Base-by-base conservation (phyloP, 768 basidiomycete species). In the Agaricus blazei region DNA sequence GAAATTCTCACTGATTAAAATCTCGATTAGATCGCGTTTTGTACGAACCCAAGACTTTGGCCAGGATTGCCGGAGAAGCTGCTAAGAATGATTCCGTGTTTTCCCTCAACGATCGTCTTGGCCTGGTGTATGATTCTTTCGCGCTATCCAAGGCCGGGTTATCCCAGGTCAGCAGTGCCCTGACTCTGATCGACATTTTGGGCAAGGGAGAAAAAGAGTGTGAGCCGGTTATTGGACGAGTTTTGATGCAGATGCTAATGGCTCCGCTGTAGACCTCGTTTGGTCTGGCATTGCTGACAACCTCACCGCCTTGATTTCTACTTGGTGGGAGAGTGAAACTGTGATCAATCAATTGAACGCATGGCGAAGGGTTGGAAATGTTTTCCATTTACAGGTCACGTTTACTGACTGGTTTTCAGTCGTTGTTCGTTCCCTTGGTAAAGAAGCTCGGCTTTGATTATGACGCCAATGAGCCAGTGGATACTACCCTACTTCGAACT, bases 41-140 rank as follows among this genome's bases (percentile, higher is more conserved):
- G 31, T 99, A 99, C 72, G 78, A 87, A 9, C 81, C 89, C 26
- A 87, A 90, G 60, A 80, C 90, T 47, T 76, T 97, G 14, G 76
- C 76, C 27, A 83, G 82, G 64, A 89, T 98, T 57, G 93, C 90
- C 4, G 69, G 75, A 19, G 90, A 94, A 65, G 93, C 91, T 1
- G 80, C 84, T 19, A 84, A 81, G 63, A 63, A 72, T 11, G 70
- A 82, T 54, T 80, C 82, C 3, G 69, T 79, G 8, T 93, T 96
- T 72, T 78, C 86, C 1, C 72, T 93, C 57, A 85, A 90, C 54
- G 96, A 99, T 65, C 82, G 92, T 23, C 86, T 98, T 62, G 95
- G 95, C 15, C 76, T 99, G 26, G 83, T 96, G 19, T 81, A 87
- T 48, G 97, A 98, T 63, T 78, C 87, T 0, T 76, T 88, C 63